Evolutionary conservation across 176 grass and related monocot species (phyloP), one percentile per base, ranked within the genome.

Genomic region (Musa troglodytarum): DNA sequence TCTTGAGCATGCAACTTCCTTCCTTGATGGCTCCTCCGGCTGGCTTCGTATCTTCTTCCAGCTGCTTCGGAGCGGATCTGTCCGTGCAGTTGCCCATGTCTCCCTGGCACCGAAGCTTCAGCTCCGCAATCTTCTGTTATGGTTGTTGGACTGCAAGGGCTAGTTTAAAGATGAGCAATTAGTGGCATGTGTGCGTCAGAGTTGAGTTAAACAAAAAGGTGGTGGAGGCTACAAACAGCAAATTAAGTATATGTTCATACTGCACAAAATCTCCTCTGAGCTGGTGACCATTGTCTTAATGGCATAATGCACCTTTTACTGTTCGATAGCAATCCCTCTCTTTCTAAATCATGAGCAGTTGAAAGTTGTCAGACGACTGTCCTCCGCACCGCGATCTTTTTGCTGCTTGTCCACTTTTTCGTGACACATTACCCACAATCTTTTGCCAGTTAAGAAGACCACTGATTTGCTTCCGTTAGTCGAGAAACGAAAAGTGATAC

Each of bases 1-100:
- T 73, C 58, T 80, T 80, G 16, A 80, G 69, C 49, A 73, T 80
- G 57, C 62, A 72, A 22, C 78, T 69, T 29, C 59, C 49, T 8
- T 57, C 69, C 66, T 79, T 6, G 34, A 5, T 52, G 16, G n/a
- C 52, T 5, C 52, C 19, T 9, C 19, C 4, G 3, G 34, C 49
- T 57, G 11, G 55, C 63, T 55, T 21, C 28, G 21, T 12, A 13
- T 19, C n/a, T 8, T 79, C 10, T 50, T 10, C 24, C 23, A 28
- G 12, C 53, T 28, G 21, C 53, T 14, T 74, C 2, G 6, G 10
- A 26, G 10, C 71, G 29, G 8, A 14, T 17, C 21, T 55, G 8
- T 74, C 23, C 72, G 58, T 74, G 72, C 72, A 74, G 22, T 56
- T 55, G 23, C 72, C 72, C 72, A 74, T 74, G 72, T 29, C 52